phyloP scores from a whole-genome alignment of 495 filamentous ascomycete genomes.

The Beverwykella pulmonaria region DNA sequence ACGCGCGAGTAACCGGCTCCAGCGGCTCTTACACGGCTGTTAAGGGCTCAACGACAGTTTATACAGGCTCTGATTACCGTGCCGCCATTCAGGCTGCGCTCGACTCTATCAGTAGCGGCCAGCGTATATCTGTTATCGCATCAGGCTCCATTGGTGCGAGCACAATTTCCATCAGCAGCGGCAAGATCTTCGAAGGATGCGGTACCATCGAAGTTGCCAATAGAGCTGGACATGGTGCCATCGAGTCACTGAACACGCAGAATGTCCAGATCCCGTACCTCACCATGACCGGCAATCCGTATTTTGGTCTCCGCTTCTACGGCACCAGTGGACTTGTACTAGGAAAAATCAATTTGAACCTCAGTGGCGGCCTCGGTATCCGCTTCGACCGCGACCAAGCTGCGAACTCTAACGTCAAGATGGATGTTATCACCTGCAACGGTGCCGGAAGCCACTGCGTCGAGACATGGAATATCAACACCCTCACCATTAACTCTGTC shows the following conservation, averaged over 20 bases:
- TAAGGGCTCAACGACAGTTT: slow-evolving; percentile 42
- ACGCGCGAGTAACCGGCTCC: slow-evolving; percentile 49
- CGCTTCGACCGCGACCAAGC: slow-evolving; percentile 53
- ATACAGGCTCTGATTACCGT: slow-evolving; percentile 51
- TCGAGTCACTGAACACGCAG: slow-evolving; percentile 46
- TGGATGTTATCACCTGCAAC: slow-evolving; percentile 50
- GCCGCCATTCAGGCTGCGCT: slow-evolving; percentile 50
- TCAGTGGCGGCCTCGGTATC: slow-evolving; percentile 52
- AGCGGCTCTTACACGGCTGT: slow-evolving; percentile 46
- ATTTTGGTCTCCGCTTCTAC: slow-evolving; percentile 53
- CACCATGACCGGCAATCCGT: slow-evolving; percentile 52
- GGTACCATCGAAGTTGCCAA: slow-evolving; percentile 53
- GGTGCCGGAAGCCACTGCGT: slow-evolving; percentile 52
- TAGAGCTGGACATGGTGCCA: slow-evolving; percentile 48
- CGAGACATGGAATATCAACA: slow-evolving; percentile 55
- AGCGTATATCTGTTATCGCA: slow-evolving; percentile 28
- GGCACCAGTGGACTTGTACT: slow-evolving; percentile 47
- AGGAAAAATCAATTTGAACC: slow-evolving; percentile 51
- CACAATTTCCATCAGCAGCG: slow-evolving; percentile 47
- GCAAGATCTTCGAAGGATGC: slow-evolving; percentile 54
- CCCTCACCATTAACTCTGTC: slow-evolving; percentile 48
- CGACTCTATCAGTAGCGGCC: slow-evolving; percentile 30
- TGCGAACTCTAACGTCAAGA: slow-evolving; percentile 50
- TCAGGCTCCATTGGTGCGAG: slow-evolving; percentile 31
- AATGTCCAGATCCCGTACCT: slow-evolving; percentile 52